Percentiles rank a stretch among this genome's conserved stretches.
Evolutionary conservation across 2,329 filamentous ascomycete species (phyloP).

Genomic region (Cladosporium oxysporum): DNA sequence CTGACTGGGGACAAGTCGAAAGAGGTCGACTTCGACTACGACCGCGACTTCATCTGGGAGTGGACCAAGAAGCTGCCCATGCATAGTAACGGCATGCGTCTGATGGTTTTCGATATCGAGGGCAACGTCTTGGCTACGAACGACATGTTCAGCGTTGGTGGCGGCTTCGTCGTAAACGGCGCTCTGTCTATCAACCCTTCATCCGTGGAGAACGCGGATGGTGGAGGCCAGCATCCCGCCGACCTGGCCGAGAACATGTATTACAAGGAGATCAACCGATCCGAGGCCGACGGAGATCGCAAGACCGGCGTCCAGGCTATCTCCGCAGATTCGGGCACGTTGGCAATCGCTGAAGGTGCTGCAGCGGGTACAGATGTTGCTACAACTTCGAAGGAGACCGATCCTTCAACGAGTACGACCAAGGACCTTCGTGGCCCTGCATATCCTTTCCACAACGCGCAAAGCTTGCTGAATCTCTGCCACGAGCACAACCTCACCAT

Average conservation of each 20-base stretch:
- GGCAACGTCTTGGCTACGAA: constrained; percentile 52
- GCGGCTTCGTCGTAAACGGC: constrained; percentile 56
- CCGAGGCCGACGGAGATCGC: constrained; percentile 51
- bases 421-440: constrained; percentile 38
- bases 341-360: background rate
- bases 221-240: constrained; percentile 43
- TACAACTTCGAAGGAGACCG: background rate
- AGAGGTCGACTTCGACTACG: constrained; percentile 54
- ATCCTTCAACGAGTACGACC: constrained; percentile 15
- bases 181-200: constrained; percentile 46
- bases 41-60: constrained; percentile 53
- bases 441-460: constrained; percentile 52
- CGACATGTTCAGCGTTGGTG: constrained; percentile 55
- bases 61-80: constrained; percentile 55
- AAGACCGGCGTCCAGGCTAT: constrained; percentile 49
- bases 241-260: constrained; percentile 55
- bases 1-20: constrained; percentile 45
- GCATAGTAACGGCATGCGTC: constrained; percentile 56
- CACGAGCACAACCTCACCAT: constrained; percentile 55
- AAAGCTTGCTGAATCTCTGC: constrained; percentile 50
- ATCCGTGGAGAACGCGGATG: constrained; percentile 24
- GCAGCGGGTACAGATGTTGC: background rate
- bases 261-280: constrained; percentile 54
- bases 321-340: constrained; percentile 24
- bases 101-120: constrained; percentile 53